Percentiles rank a stretch among this genome's conserved stretches.
phyloP scores from a whole-genome alignment of 75 land plant species.

The Pinus albicaulis region DNA sequence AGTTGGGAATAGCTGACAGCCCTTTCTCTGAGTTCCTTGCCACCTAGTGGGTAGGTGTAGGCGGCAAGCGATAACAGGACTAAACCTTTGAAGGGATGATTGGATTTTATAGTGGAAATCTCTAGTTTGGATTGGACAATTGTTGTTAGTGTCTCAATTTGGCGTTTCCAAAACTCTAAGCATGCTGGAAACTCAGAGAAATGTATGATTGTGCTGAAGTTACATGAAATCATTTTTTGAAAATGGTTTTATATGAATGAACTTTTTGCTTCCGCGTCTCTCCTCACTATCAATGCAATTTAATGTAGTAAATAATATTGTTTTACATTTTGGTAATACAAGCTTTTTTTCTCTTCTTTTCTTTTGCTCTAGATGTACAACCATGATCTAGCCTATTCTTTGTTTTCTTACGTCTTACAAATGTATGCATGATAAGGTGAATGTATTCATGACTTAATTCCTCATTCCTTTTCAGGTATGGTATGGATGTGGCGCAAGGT shows the following conservation, averaged over 20 bases:
- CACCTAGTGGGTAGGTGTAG: too few species aligned
- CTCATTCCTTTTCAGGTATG: conserved; percentile 52
- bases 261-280: background rate
- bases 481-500: conserved; percentile 64
- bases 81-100: too few species aligned
- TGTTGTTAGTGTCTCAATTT: background rate
- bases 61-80: too few species aligned
- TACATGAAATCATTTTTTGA: background rate
- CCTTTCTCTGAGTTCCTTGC: too few species aligned
- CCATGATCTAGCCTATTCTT: background rate
- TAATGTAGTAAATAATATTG: too few species aligned
- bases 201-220: background rate
- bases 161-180: background rate
- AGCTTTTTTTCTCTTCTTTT: background rate
- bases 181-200: background rate
- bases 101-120: background rate
- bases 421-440: background rate
- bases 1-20: too few species aligned
- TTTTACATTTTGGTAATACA: too few species aligned
- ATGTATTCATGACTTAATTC: background rate
- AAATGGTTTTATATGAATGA: background rate
- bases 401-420: background rate
- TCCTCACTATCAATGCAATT: background rate
- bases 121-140: background rate
- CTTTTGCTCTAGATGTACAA: background rate